A percentile compares a stretch with the other conserved stretches of the same genome.
Evolutionary conservation across 139 green algal genomes (phyloP).

Genomic region (Chlamydomonas applanata): DNA sequence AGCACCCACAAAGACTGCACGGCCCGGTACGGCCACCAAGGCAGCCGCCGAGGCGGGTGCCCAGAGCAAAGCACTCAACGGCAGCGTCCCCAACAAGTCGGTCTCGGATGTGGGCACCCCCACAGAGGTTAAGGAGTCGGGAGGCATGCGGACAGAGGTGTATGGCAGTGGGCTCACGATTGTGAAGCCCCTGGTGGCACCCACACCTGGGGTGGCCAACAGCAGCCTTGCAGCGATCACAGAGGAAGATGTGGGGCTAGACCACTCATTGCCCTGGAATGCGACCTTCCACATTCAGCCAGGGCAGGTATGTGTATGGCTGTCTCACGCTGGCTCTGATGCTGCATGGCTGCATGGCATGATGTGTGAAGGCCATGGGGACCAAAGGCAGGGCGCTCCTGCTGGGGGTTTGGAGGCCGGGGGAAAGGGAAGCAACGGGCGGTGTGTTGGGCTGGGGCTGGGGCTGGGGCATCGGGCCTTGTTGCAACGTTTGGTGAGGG

Average conservation of each 20-base stretch:
- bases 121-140: constrained; percentile 18
- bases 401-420: too few species aligned
- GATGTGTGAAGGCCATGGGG: too few species aligned
- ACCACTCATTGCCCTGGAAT: constrained; percentile 21
- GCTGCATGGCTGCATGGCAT: too few species aligned
- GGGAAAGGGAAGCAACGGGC: too few species aligned
- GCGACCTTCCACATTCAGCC: constrained; percentile 31
- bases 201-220: not conserved
- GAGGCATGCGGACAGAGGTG: constrained; percentile 21
- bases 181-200: constrained; percentile 1
- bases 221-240: not conserved
- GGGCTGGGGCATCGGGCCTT: too few species aligned
- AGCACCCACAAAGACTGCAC: not conserved
- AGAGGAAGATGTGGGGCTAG: constrained; percentile 21
- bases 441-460: too few species aligned
- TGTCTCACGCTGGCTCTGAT: too few species aligned
- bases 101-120: not conserved
- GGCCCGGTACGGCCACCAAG: not conserved
- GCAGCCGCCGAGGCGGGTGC: too few species aligned
- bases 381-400: too few species aligned
- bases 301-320: not conserved
- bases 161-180: constrained; percentile 35
- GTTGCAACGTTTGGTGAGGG: too few species aligned
- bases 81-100: constrained; percentile 10
- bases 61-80: not conserved